Evolutionary conservation across 768 basidiomycete species (phyloP), one percentile per base, ranked within the genome.

Genomic region (Boletales sp.): DNA sequence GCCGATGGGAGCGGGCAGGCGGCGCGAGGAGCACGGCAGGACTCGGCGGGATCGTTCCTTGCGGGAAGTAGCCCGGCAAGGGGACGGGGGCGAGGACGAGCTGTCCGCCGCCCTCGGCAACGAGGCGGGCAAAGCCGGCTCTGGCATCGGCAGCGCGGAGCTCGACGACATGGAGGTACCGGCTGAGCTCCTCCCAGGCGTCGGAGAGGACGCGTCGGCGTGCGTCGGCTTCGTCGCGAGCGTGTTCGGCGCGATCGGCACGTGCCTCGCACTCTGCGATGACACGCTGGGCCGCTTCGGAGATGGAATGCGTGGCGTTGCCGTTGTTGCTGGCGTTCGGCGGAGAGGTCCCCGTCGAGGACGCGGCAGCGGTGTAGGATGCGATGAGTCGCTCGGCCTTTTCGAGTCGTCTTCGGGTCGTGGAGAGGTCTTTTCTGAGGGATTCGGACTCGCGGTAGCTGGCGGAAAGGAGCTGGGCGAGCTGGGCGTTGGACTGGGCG

Each of bases 401-500:
- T 38, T 83, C 83, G 0, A 78, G 77, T 40, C 82, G 75, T 46
- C 72, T 75, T 31, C 66, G 63, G 0, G 67, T 51, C 0, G 55
- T 15, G 2, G 59, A 50, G 54, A 86, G 77, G 50, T 86, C 80
- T 33, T 70, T 71, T 17, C 74, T 71, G 41, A 86, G 74, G 18
- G 46, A 12, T 11, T 86, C 84, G 33, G 68, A 62, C 40, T 86
- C 82, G 56, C 70, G 70, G 58, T 79, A 80, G 41, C 78, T 72
- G 34, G 75, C 69, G 5, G 77, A 61, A 60, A 87, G 80, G 42
- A 86, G 74, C 8, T 70, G 57, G 13, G 84, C 83, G 59, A 86
- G 80, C 50, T 79, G 75, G 1, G 81, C 68, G 56, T 80, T 72
- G 15, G 75, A 73, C 25, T 67, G 63, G 6, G 51, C 25, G 28